Percentiles rank a stretch among this genome's conserved stretches.
Evolutionary conservation across 345 rosid genomes (phyloP).

Genomic region (Euphorbia tirucalli): DNA sequence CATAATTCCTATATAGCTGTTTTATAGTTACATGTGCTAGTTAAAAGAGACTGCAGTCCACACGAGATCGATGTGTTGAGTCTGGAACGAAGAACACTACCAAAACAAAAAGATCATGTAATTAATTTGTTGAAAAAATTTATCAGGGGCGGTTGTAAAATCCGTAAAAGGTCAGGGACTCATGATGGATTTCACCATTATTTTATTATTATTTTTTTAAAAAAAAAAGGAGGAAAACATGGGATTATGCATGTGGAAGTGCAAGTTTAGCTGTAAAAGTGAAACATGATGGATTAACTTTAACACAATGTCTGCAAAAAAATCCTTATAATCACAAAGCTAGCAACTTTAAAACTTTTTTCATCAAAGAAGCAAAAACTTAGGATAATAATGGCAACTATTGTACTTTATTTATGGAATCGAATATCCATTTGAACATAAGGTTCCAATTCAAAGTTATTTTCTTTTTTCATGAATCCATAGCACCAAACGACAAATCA

Average conservation of each 20-base stretch:
- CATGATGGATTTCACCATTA: too few relatives aligned
- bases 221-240: background rate
- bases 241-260: background rate
- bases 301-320: background rate
- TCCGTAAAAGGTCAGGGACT: too few relatives aligned
- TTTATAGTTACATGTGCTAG: too few relatives aligned
- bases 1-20: too few relatives aligned
- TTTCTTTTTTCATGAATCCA: background rate
- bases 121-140: too few relatives aligned
- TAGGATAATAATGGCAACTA: conserved; percentile 1
- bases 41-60: too few relatives aligned
- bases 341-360: background rate
- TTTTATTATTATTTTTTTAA: too few relatives aligned
- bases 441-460: background rate
- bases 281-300: background rate
- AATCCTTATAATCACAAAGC: background rate
- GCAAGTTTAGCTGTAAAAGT: conserved; percentile 14
- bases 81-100: too few relatives aligned
- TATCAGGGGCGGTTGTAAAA: too few relatives aligned
- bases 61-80: too few relatives aligned
- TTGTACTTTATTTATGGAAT: background rate
- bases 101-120: too few relatives aligned
- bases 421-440: conserved; percentile 1
- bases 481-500: conserved; percentile 4
- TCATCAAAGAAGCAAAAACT: background rate